These are phyloP conservation scores for Paracoccidioides brasiliensis DNA, from an alignment of 2,329 filamentous ascomycete species.

Conservation along the genomic window DNA sequence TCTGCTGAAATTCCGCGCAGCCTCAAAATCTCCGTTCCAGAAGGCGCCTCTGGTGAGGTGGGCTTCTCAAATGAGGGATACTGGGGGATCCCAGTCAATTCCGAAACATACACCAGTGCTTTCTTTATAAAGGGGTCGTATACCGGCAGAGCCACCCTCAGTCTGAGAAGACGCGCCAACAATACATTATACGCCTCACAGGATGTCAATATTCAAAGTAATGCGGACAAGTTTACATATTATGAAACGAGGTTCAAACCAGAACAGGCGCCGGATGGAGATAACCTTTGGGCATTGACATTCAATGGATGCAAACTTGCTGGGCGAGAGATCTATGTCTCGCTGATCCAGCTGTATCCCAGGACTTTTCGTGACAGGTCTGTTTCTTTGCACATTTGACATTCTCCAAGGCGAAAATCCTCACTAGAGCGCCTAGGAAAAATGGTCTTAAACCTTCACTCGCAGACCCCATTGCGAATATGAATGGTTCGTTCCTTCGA, in stretches of 20 bases:
- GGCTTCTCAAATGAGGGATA: conserved; percentile 36
- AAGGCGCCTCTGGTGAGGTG: conserved; percentile 16
- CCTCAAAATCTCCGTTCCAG: conserved; percentile 14
- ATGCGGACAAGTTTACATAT: conserved; percentile 11
- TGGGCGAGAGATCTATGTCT: conserved; percentile 40
- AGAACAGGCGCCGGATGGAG: conserved; percentile 18
- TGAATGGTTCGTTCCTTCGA: conserved; percentile 47
- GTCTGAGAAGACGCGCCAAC: conserved; percentile 16
- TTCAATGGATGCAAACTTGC: conserved; percentile 36
- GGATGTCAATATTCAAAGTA: conserved; percentile 17
- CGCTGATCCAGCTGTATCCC: conserved; percentile 47
- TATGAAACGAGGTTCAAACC: conserved; percentile 16
- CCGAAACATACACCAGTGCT: conserved; percentile 16
- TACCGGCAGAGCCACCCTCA: conserved; percentile 14
- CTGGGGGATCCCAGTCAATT: conserved; percentile 18
- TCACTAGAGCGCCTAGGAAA: conserved; percentile 7
- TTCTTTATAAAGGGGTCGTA: conserved; percentile 24
- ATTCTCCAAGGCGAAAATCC: conserved; percentile 14
- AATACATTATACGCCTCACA: conserved; percentile 17
- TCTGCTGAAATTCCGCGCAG: conserved; percentile 19
- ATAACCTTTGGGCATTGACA: conserved; percentile 44
- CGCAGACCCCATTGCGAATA: conserved; percentile 38
- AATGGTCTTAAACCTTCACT: conserved; percentile 48
- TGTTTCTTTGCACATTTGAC: conserved; percentile 10
- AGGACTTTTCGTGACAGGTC: conserved; percentile 43